Evolutionary conservation across 495 filamentous ascomycete genomes (phyloP), one percentile per base, ranked within the genome.

Genomic region (Aspergillus bridgeri): DNA sequence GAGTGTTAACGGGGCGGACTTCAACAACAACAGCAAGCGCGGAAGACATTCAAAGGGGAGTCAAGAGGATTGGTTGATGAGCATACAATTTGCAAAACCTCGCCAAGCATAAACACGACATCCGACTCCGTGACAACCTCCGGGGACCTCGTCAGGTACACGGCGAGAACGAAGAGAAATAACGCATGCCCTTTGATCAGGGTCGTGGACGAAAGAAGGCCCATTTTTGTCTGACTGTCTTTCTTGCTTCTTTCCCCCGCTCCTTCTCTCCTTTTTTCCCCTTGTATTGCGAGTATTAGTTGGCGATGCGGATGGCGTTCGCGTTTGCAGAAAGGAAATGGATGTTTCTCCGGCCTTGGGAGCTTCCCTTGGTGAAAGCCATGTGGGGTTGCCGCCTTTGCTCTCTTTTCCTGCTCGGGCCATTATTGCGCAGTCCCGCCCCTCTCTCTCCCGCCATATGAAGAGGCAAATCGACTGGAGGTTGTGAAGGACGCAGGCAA

Each of bases 51-150:
- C 1, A 11, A 11, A 13, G 17, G 5, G 27, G 1, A 6, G 6
- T 29, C 27, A 7, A 6, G 27, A 29, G 27, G 21, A 43, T n/a
- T n/a, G n/a, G 27, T 45, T 49, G 33, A 52, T 22, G 29, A 38
- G 68, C 76, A 29, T 83, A 90, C 89, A 58, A 95, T 80, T 58
- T 83, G 81, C 83, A 94, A 86, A 45, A 90, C 80, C 69, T 94
- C 90, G 45, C 91, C 91, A 15, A 96, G 74, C 44, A 96, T 82
- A 64, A 84, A 92, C 51, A 96, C 89, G 9, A 96, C 63, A 45
- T 89, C 86, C 54, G 91, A 90, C 65, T 94, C 86, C 45, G 86
- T 83, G 59, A 96, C 80, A 56, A 78, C 73, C 42, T 71, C 67
- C 3, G 92, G 91, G 23, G 79, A 83, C 51, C 81, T 86, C 66